These are phyloP conservation scores for Fusarium sp. DNA, from an alignment of 2,329 filamentous ascomycete species.

Conservation along the genomic window DNA sequence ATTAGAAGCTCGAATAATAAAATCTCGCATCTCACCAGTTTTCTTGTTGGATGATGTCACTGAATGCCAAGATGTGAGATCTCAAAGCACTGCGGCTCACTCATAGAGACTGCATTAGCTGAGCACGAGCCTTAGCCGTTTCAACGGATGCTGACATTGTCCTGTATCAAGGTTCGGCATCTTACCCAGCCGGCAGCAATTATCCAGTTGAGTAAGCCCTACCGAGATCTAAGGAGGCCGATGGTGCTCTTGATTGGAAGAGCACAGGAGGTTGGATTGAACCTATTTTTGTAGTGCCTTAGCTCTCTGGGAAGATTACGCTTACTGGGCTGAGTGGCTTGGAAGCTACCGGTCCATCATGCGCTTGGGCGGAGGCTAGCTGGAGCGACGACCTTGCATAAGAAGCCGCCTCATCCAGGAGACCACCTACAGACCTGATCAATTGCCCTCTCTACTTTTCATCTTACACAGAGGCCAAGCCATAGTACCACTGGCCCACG, in stretches of 20 bases:
- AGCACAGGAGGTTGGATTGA: background rate
- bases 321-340: background rate
- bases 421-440: background rate
- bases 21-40: too few species aligned
- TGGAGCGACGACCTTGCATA: background rate
- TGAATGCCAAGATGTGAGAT: background rate
- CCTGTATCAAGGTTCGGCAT: background rate
- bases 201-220: background rate
- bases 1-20: background rate
- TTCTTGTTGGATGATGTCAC: background rate
- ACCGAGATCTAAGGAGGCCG: fast-evolving
- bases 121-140: background rate
- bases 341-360: background rate
- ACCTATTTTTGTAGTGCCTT: background rate
- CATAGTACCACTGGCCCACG: fast-evolving
- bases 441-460: fast-evolving
- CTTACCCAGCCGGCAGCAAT: too few species aligned
- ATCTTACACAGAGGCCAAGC: background rate
- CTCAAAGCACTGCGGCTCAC: background rate
- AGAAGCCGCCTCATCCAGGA: background rate
- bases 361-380: background rate
- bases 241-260: background rate
- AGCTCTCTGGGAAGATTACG: background rate
- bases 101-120: background rate
- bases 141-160: background rate